phyloP scores from a whole-genome alignment of 495 filamentous ascomycete genomes.

The Hyaloscypha finlandica region DNA sequence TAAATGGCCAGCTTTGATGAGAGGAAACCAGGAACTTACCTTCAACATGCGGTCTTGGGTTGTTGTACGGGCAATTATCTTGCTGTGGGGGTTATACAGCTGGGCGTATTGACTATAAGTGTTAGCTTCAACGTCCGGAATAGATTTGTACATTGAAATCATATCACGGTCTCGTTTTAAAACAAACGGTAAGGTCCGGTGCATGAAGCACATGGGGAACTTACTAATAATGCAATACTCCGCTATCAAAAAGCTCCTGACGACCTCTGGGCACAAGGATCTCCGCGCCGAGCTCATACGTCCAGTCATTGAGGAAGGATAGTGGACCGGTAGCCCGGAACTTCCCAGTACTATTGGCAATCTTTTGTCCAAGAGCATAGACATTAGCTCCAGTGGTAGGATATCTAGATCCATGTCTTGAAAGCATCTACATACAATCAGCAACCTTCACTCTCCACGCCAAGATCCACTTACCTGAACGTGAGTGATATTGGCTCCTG shows the following conservation, averaged over 20 bases:
- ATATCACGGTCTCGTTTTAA: too few species aligned
- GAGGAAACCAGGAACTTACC: constrained; percentile 51
- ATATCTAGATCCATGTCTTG: constrained; percentile 79
- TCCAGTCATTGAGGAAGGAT: constrained; percentile 67
- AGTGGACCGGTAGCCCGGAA: constrained; percentile 55
- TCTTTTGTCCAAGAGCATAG: constrained; percentile 60
- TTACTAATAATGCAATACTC: constrained; percentile 57
- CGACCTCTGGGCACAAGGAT: constrained; percentile 72
- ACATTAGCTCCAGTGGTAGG: constrained; percentile 63
- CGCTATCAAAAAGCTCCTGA: constrained; percentile 72
- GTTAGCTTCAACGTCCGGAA: not conserved
- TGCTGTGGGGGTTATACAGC: constrained; percentile 59
- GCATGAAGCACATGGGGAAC: not conserved
- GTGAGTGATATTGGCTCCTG: constrained; percentile 55
- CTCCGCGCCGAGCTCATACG: constrained; percentile 72
- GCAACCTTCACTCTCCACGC: not conserved
- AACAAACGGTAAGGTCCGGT: too few species aligned
- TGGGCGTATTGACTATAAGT: constrained; percentile 51
- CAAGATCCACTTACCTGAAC: constrained; percentile 40
- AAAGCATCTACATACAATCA: constrained; percentile 61
- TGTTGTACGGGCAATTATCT: constrained; percentile 63
- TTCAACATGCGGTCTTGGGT: constrained; percentile 59
- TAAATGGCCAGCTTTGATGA: not conserved
- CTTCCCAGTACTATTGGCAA: constrained; percentile 56
- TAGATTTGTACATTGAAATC: too few species aligned